These are phyloP conservation scores for Vaccinium macrocarpon DNA, from an alignment of 148 eudicot species.

Conservation along the genomic window DNA sequence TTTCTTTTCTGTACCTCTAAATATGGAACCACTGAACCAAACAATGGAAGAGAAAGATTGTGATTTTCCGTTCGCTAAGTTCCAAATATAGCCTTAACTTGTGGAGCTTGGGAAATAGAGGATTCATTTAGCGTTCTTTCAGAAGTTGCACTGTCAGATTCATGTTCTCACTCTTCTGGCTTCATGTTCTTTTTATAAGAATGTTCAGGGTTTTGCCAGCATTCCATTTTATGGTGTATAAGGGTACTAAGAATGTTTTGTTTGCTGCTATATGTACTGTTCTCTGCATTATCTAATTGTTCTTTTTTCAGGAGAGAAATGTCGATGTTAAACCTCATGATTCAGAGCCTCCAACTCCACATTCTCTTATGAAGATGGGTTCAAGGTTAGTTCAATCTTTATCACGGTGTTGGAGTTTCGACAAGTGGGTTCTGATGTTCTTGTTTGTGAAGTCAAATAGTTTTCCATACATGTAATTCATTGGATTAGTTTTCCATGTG, in stretches of 20 bases:
- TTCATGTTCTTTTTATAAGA: not conserved
- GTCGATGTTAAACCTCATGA: slow-evolving; percentile 65
- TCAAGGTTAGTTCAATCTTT: slow-evolving; percentile 53
- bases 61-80: not conserved
- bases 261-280: not conserved
- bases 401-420: not conserved
- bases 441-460: not conserved
- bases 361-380: slow-evolving; percentile 59
- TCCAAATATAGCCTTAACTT: not conserved
- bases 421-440: not conserved
- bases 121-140: not conserved
- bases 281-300: slow-evolving; percentile 11
- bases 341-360: slow-evolving; percentile 73
- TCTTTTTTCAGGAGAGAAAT: slow-evolving; percentile 63
- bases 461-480: not conserved
- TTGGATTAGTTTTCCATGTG: not conserved
- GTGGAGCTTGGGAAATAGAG: not conserved
- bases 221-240: not conserved
- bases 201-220: slow-evolving; percentile 2
- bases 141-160: not conserved
- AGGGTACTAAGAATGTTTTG: not conserved
- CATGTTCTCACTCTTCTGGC: slow-evolving; percentile 9
- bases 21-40: not conserved
- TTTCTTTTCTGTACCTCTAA: too few species aligned
- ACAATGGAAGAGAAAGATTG: not conserved